Percentiles rank a stretch among this genome's conserved stretches.
Conservation (phyloP, 2,329 filamentous ascomycete genomes). For the Cladophialophora bantiana region DNA sequence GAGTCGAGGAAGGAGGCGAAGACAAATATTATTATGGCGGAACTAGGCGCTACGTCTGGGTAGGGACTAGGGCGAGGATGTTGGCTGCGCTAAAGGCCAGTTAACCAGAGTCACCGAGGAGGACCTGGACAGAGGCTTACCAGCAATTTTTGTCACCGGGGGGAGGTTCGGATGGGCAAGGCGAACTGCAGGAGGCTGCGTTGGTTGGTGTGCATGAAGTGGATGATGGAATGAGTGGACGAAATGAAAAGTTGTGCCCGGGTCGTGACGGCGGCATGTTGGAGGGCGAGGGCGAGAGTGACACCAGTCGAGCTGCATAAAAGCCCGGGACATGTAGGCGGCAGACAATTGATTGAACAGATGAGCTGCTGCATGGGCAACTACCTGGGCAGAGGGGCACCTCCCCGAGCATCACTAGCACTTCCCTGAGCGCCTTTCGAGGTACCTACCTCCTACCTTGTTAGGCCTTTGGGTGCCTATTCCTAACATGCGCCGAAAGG, state of each 20-base stretch:
- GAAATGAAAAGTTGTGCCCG: background rate
- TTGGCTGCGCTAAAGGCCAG: conserved; percentile 13
- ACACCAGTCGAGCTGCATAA: background rate
- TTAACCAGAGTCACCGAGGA: conserved; percentile 8
- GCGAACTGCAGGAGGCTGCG: background rate
- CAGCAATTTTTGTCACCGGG: background rate
- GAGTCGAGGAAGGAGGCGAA: conserved; percentile 38
- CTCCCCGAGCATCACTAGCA: no score
- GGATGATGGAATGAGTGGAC: background rate
- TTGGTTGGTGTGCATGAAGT: background rate
- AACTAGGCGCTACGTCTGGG: conserved; percentile 2
- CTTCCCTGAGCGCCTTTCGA: no score
- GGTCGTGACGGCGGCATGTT: no score
- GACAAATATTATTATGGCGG: conserved; percentile 4
- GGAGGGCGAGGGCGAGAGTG: no score
- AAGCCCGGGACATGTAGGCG: background rate
- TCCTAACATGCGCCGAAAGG: no score
- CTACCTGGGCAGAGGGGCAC: no score
- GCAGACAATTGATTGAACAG: no score
- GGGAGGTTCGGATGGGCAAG: background rate
- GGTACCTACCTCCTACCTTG: no score
- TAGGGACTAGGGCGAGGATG: conserved; percentile 4
- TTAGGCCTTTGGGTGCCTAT: no score
- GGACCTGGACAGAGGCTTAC: background rate
- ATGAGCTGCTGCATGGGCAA: no score